Base-by-base conservation (phyloP, 1,139 yeast species). In the Kluyveromyces marxianus region DNA sequence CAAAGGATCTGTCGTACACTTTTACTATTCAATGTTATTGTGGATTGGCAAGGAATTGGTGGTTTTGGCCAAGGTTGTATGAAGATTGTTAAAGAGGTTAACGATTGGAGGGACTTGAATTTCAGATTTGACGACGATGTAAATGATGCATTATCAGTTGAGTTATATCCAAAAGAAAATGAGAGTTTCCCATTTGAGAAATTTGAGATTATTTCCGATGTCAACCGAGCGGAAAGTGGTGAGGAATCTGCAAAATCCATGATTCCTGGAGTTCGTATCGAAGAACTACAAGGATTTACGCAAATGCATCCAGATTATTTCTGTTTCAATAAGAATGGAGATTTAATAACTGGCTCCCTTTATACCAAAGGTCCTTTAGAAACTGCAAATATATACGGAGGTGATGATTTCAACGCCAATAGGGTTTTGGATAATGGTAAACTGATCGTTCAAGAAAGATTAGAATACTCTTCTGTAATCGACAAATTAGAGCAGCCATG, bases 301-400 rank as follows among this genome's bases (percentile, higher is more conserved):
- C 55, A 53, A 40, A 47, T 62, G 35, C 47, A 50, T 31, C 57
- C 60, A 7, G 58, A 59, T 44, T 56, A 51, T 39, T 48, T 50
- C 28, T 59, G 60, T 21, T 63, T 58, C 50, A 65, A 63, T 47
- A 60, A 60, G 39, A 59, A 58, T 45, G 68, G 68, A 32, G 66
- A 61, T 42, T 49, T 62, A 38, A 51, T 60, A 4, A 59, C 65
- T 35, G 56, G 61, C 2, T 60, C 67, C 8, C 46, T 61, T 7
- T 64, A 62, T 47, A 61, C 67, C 3, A 27, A 27, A 10, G 59
- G 61, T 48, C 47, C 55, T 26, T 41, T 50, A 31, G 56, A 54
- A 35, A 46, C 48, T 24, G 44, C 49, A 10, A 47, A 51, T 31
- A 50, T 53, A 14, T 53, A 50, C 35, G 56, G 54, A 6, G 53